A percentile compares a stretch with the other conserved stretches of the same genome.
phyloP scores from a whole-genome alignment of 441 rosid genomes.

The Syzygium syzygioides region DNA sequence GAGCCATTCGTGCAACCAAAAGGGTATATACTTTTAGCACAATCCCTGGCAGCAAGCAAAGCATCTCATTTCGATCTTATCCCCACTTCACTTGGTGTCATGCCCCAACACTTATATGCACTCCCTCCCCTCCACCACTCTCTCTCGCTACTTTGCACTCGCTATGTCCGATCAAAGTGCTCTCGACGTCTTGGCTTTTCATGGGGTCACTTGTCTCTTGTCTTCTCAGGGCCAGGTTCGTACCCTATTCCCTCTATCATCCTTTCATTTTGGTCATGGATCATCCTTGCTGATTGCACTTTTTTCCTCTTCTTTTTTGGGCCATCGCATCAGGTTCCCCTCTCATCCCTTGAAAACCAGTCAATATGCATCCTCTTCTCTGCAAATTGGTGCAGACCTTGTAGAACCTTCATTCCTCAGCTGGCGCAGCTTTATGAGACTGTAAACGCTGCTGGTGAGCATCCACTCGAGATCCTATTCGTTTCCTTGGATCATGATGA shows the following conservation, averaged over 20 bases:
- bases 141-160: background rate
- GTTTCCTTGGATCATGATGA: constrained; percentile 64
- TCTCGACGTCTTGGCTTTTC: background rate
- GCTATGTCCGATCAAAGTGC: background rate
- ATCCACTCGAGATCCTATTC: constrained; percentile 51
- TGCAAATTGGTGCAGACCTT: constrained; percentile 87
- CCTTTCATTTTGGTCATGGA: background rate
- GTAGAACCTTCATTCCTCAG: constrained; percentile 54
- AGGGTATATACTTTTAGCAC: background rate
- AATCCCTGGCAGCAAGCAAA: background rate
- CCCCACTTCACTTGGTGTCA: background rate
- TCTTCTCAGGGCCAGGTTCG: background rate
- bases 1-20: background rate
- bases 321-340: constrained; percentile 38
- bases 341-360: constrained; percentile 45
- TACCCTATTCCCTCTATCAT: background rate
- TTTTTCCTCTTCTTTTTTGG: background rate
- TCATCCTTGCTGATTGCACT: background rate
- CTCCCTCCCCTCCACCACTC: background rate
- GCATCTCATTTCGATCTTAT: background rate
- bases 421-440: constrained; percentile 47
- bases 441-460: constrained; percentile 35
- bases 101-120: background rate
- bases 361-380: constrained; percentile 65
- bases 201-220: background rate